Evolutionary conservation across 129 eudicot species (phyloP).

Genomic region (Saposhnikovia divaricata): DNA sequence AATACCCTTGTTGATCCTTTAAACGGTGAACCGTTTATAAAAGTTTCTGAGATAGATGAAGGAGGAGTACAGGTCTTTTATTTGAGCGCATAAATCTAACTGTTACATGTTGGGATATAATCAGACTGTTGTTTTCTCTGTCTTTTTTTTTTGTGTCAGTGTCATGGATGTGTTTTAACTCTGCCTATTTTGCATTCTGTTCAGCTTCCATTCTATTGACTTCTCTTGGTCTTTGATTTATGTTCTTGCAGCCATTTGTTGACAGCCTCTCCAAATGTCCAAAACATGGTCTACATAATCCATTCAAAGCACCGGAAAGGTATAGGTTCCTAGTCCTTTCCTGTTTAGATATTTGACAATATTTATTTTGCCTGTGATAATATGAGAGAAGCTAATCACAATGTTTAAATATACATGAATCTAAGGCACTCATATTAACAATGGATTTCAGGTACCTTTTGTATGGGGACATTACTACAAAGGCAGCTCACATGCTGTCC

Average conservation of each 20-base stretch:
- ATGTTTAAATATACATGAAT: neutral
- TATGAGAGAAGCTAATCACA: neutral
- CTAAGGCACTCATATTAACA: conserved; percentile 5
- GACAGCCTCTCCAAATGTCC: conserved; percentile 84
- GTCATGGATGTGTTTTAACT: neutral
- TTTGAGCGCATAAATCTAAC: neutral
- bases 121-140: neutral
- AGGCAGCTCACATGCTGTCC: conserved; percentile 81
- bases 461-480: conserved; percentile 80
- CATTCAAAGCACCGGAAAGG: conserved; percentile 96
- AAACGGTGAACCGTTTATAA: conserved; percentile 86
- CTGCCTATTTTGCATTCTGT: neutral
- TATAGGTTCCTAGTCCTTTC: conserved; percentile 9
- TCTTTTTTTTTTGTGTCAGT: neutral
- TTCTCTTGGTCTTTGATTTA: neutral
- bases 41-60: conserved; percentile 79
- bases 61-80: conserved; percentile 54
- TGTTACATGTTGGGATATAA: neutral
- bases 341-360: neutral
- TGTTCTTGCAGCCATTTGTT: conserved; percentile 77
- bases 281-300: conserved; percentile 89
- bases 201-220: neutral
- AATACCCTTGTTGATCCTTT: conserved; percentile 82
- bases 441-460: conserved; percentile 60
- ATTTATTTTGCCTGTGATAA: neutral